Conservation (phyloP, 2,329 filamentous ascomycete species). For the Hymenoscyphus scutula region DNA sequence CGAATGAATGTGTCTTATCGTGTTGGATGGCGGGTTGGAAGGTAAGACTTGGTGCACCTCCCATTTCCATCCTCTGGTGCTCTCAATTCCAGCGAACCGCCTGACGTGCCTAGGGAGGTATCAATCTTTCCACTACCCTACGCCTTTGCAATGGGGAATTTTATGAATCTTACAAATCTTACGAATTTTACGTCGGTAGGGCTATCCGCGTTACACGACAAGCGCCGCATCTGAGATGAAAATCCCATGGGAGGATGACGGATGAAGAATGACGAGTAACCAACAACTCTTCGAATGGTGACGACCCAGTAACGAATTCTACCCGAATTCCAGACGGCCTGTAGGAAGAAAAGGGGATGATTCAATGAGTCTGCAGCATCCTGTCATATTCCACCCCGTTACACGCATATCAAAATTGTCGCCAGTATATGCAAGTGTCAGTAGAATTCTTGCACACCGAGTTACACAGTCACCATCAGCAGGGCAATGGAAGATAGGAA, state of each 20-base stretch:
- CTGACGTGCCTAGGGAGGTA: no score
- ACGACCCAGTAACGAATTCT: neutral
- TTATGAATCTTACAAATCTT: neutral
- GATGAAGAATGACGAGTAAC: neutral
- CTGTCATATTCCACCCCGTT: no score
- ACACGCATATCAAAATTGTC: no score
- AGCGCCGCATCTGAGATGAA: conserved; percentile 1
- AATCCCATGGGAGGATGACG: neutral
- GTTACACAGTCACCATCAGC: conserved; percentile 2
- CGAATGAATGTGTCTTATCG: neutral
- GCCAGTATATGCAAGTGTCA: no score
- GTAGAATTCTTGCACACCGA: conserved; percentile 3
- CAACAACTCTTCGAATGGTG: neutral
- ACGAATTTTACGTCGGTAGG: neutral
- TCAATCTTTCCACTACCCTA: neutral
- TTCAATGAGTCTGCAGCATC: neutral
- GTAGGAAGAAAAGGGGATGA: neutral
- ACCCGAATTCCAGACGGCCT: neutral
- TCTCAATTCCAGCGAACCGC: neutral
- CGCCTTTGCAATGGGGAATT: neutral
- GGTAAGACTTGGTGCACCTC: neutral
- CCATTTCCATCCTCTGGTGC: neutral
- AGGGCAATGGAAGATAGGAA: neutral
- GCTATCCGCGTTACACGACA: neutral
- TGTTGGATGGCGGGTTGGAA: neutral